Evolutionary conservation across 371 early-diverging fungal genomes (phyloP).

Genomic region (Apophysomyces ossiformis): DNA sequence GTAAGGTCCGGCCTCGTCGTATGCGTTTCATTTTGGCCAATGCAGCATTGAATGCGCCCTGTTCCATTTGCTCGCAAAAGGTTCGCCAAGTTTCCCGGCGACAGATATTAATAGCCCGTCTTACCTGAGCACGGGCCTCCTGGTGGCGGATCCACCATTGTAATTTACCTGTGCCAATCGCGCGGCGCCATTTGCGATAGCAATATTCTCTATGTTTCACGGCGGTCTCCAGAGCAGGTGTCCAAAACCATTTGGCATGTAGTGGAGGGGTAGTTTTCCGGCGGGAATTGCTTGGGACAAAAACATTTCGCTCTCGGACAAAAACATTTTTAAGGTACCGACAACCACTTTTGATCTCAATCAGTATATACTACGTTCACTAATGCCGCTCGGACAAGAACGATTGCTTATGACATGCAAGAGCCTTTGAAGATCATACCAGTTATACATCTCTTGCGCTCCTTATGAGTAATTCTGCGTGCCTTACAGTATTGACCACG

Average conservation of each 20-base stretch:
- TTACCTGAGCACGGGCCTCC: constrained; percentile 14
- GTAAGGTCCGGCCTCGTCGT: neutral
- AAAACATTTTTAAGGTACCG: no score
- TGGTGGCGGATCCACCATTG: constrained; percentile 18
- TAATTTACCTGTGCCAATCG: constrained; percentile 8
- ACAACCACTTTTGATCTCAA: no score
- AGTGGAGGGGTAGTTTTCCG: neutral
- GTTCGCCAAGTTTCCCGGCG: constrained; percentile 19
- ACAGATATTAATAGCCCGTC: neutral
- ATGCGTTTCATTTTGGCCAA: constrained; percentile 14
- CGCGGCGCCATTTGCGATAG: constrained; percentile 19
- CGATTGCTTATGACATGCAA: no score
- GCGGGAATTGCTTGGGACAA: no score
- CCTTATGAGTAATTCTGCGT: no score
- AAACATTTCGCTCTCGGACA: no score
- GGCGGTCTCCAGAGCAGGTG: neutral
- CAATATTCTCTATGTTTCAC: constrained; percentile 13
- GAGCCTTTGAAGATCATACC: no score
- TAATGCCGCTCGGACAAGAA: no score
- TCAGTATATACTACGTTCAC: no score
- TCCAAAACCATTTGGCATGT: constrained; percentile 23
- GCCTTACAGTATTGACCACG: no score
- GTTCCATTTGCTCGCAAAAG: constrained; percentile 14
- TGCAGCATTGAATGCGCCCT: neutral
- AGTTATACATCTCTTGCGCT: no score